A percentile compares a stretch with the other conserved stretches of the same genome.
Conservation (phyloP, 768 basidiomycete genomes). For the Imleria badia region DNA sequence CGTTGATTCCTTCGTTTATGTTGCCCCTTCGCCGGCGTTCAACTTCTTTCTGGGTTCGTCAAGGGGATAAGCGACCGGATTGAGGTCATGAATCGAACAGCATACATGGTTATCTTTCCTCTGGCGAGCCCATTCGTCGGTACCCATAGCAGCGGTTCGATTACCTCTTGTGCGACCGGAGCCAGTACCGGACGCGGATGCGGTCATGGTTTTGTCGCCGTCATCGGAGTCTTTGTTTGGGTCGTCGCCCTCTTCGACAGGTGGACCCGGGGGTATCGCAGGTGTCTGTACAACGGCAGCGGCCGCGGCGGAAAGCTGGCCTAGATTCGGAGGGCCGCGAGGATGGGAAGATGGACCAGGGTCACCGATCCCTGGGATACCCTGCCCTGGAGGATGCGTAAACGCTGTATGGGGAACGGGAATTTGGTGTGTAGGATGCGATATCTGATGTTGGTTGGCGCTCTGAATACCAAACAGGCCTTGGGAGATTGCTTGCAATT, state of each 20-base stretch:
- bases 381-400: conserved; percentile 30
- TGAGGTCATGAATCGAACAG: conserved; percentile 2
- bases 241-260: conserved; percentile 20
- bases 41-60: conserved; percentile 84
- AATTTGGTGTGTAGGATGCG: conserved; percentile 22
- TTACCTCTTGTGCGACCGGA: conserved; percentile 48
- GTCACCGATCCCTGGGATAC: conserved; percentile 56
- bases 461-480: conserved; percentile 31
- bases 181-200: conserved; percentile 29
- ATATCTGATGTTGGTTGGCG: conserved; percentile 32
- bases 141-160: conserved; percentile 63
- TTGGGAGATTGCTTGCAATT: conserved; percentile 54
- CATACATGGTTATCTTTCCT: conserved; percentile 81
- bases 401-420: conserved; percentile 43
- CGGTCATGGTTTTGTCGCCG: conserved; percentile 21
- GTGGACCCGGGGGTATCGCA: conserved; percentile 15
- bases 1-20: conserved; percentile 96
- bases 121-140: conserved; percentile 77
- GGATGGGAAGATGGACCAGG: conserved; percentile 75
- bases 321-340: conserved; percentile 62
- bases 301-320: conserved; percentile 49
- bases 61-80: not conserved
- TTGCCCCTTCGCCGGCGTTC: conserved; percentile 92
- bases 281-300: conserved; percentile 47
- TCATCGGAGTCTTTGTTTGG: conserved; percentile 29